Evolutionary conservation across 148 eudicot species (phyloP).

Genomic region (Pouteria glomerata): DNA sequence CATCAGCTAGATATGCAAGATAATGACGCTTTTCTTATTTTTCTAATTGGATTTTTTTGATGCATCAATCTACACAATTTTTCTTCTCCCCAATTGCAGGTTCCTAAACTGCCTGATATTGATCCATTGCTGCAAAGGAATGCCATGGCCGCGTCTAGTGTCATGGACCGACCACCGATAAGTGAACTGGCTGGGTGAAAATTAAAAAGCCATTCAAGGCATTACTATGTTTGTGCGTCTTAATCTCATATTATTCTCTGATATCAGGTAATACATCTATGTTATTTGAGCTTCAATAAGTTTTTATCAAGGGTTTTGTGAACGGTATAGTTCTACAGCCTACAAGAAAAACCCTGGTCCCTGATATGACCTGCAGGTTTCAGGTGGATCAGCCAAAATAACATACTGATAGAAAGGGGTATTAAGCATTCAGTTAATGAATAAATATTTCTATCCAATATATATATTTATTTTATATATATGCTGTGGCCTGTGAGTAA

Average conservation of each 20-base stretch:
- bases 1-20: background rate
- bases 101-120: conserved; percentile 91
- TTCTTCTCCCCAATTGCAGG: conserved; percentile 35
- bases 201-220: background rate
- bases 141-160: conserved; percentile 66
- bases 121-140: conserved; percentile 68
- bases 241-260: background rate
- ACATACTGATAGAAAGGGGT: no score
- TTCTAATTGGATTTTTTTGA: background rate
- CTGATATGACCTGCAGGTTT: no score
- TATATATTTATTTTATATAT: no score
- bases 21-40: background rate
- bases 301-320: no score
- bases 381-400: no score
- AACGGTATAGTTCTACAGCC: no score
- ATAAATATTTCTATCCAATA: no score
- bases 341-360: no score
- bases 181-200: conserved; percentile 85
- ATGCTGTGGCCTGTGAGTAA: no score
- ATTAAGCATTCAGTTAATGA: no score
- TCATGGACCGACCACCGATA: conserved; percentile 97
- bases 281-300: no score
- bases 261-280: conserved; percentile 4
- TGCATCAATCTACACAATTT: background rate
- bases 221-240: background rate